These are phyloP conservation scores for Tetracentron sinense DNA, from an alignment of 164 flowering plant species.

Conservation along the genomic window DNA sequence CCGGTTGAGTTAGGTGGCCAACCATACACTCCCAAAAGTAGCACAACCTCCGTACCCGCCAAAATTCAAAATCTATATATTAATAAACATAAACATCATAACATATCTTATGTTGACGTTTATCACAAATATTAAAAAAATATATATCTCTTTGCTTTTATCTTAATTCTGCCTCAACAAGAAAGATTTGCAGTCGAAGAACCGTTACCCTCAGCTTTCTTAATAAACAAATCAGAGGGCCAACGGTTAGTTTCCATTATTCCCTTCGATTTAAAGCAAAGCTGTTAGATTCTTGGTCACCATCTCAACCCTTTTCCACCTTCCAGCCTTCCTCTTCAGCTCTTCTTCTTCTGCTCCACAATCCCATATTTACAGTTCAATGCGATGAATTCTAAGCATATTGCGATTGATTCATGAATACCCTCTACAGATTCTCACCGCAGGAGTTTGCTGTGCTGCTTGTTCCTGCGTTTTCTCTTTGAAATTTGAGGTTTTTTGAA, in stretches of 20 bases:
- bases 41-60: conserved; percentile 1
- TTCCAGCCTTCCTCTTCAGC: conserved; percentile 21
- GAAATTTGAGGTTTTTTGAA: conserved; percentile 9
- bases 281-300: conserved; percentile 76
- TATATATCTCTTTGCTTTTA: not conserved
- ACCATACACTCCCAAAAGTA: not conserved
- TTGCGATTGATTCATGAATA: conserved; percentile 6
- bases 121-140: not conserved
- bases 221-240: conserved; percentile 35
- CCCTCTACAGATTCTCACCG: conserved; percentile 4
- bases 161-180: not conserved
- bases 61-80: not conserved
- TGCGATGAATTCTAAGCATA: not conserved
- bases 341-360: conserved; percentile 5
- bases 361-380: conserved; percentile 7
- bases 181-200: not conserved
- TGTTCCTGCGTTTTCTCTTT: not conserved
- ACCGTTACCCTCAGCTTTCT: conserved; percentile 29
- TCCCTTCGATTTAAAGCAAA: conserved; percentile 68
- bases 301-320: conserved; percentile 65
- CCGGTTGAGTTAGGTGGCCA: not conserved
- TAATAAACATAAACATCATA: not conserved
- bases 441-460: not conserved
- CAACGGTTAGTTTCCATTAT: conserved; percentile 40
- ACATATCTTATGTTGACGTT: not conserved